A percentile compares a stretch with the other conserved stretches of the same genome.
Conservation (phyloP, 1,284 basidiomycete genomes). For the Psilocybe mexicana region DNA sequence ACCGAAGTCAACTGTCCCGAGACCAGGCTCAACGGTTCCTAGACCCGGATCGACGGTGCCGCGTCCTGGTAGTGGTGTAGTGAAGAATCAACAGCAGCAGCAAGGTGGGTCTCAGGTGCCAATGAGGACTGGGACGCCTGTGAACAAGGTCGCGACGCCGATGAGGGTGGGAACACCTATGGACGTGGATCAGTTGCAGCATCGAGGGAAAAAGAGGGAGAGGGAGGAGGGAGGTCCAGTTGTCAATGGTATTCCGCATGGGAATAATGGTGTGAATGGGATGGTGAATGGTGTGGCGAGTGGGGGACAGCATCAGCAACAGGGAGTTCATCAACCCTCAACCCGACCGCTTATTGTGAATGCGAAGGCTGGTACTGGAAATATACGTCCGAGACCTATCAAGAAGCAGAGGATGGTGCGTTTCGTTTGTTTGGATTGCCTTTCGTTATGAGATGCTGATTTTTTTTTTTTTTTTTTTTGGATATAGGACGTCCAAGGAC, state of each 20-base stretch:
- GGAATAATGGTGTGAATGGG: constrained; percentile 27
- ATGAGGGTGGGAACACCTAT: constrained; percentile 34
- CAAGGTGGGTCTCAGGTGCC: constrained; percentile 28
- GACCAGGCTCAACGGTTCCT: constrained; percentile 30
- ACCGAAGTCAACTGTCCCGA: constrained; percentile 33
- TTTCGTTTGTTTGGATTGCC: too few species aligned
- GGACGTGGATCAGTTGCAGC: constrained; percentile 23
- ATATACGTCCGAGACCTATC: constrained; percentile 63
- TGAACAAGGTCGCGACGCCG: constrained; percentile 6
- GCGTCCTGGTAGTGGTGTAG: constrained; percentile 23
- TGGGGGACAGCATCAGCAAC: constrained; percentile 8
- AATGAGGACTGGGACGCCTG: constrained; percentile 24
- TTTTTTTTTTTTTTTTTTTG: constrained; percentile 35
- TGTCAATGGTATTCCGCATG: constrained; percentile 21
- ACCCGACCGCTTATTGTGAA: constrained; percentile 35
- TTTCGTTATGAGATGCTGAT: background rate
- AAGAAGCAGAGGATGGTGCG: constrained; percentile 76
- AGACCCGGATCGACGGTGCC: constrained; percentile 28
- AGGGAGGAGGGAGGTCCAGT: constrained; percentile 35
- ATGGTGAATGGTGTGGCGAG: constrained; percentile 7
- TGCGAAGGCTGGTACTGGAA: constrained; percentile 55
- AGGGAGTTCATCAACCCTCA: constrained; percentile 5
- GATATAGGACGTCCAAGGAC: constrained; percentile 46
- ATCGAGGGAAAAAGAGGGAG: constrained; percentile 55
- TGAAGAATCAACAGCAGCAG: constrained; percentile 23